Evolutionary conservation across 257 asterid species (phyloP), one percentile per base, ranked within the genome.

Genomic region (Solanum virginianum): DNA sequence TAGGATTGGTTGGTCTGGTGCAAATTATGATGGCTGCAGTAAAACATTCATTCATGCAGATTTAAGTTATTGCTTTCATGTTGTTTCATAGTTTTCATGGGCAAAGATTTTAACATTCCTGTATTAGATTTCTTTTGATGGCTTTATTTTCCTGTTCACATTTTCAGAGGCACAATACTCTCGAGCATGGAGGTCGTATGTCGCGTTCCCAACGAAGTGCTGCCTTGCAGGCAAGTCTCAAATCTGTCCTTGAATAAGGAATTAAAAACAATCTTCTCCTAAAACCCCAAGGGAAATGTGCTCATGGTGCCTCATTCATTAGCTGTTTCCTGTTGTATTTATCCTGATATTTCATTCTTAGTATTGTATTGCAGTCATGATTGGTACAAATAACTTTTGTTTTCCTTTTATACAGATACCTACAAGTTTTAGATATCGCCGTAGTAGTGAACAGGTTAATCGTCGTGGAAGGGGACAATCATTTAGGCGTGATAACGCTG

Each of bases 151-250:
- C 36, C 66, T 88, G 75, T 82, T 88, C 85, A 62, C 80, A 15
- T 87, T 75, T 88, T 86, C 91, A 97, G 99, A 94, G 97, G 92
- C 99, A 97, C 89, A 95, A 94, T 86, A 89, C 98, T 10, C 39
- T 89, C 85, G 98, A 93, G 92, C 99, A 97, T 80, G 99, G 93
- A 80, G 99, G 99, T 71, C 97, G 92, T 54, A 95, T 95, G 99
- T 94, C 99, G 66, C 98, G 98, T 89, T 91, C 97, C 81, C 89
- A 91, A 90, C 97, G 98, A 79, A 94, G 86, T 90, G 98, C 97
- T 93, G 99, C 99, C 70, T 97, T 97, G 87, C 98, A 95, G 98
- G 99, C 88, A 90, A 68, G 84, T 85, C 80, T 87, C 75, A 83
- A 80, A 79, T 75, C 79, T 72, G 36, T 53, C 6, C 53, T 43